These are phyloP conservation scores for Phytophthora quininea DNA, from an alignment of 352 stramenopile species.

Conservation along the genomic window DNA sequence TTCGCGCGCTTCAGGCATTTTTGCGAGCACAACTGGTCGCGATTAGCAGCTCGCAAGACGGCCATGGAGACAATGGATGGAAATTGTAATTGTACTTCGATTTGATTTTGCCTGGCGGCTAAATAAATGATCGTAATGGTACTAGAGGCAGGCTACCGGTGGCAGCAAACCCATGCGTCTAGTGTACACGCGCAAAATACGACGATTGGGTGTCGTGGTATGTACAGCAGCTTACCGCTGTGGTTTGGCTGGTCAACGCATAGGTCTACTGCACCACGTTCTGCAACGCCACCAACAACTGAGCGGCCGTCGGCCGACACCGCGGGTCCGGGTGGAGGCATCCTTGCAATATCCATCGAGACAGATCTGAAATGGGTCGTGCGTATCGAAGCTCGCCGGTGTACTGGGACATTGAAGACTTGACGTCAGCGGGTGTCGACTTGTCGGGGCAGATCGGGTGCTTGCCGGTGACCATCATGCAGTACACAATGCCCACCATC, in stretches of 20 bases:
- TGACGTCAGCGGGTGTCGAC: constrained; percentile 57
- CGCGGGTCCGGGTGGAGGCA: constrained; percentile 71
- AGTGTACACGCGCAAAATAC: constrained; percentile 65
- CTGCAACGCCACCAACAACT: constrained; percentile 65
- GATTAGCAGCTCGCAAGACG: constrained; percentile 11
- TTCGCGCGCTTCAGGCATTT: constrained; percentile 67
- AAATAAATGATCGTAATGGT: constrained; percentile 44
- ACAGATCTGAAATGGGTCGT: constrained; percentile 55
- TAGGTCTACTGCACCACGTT: constrained; percentile 37
- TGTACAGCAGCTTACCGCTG: constrained; percentile 43
- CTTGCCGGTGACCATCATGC: constrained; percentile 79
- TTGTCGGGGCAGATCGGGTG: constrained; percentile 76
- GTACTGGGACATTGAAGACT: constrained; percentile 37
- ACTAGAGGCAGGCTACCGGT: constrained; percentile 24
- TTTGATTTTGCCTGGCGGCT: constrained; percentile 24
- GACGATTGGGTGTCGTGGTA: constrained; percentile 42
- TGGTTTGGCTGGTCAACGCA: constrained; percentile 31
- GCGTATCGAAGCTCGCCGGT: constrained; percentile 45
- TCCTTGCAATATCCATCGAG: constrained; percentile 70
- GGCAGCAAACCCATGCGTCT: constrained; percentile 37
- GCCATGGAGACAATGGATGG: constrained; percentile 2
- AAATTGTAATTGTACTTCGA: constrained; percentile 8
- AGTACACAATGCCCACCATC: constrained; percentile 84
- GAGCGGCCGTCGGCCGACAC: constrained; percentile 62
- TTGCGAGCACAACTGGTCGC: constrained; percentile 56